Base-by-base conservation (phyloP, 1,284 basidiomycete species). In the Sporisorium graminicola region DNA sequence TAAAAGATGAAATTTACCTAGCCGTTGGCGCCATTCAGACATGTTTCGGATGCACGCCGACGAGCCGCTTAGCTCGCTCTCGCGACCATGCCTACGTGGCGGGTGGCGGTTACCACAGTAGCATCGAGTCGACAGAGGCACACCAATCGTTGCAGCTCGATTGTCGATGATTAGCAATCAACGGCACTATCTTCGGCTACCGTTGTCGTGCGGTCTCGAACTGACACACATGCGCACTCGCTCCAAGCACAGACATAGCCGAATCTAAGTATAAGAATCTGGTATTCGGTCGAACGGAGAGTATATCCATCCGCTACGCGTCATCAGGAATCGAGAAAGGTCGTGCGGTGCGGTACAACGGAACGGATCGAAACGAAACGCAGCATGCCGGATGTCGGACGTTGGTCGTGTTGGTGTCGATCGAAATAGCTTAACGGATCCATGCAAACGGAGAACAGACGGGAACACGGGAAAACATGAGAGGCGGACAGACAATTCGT, bases 381-480 rank as follows among this genome's bases (percentile, higher is more conserved):
- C 20, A 51, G 33, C 9, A 22, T 8, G 20, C 22, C 31, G 20
- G 50, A 20, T 49, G 63, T 58, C 33, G 54, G 50, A 20, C 42
- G 63, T 58, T 26, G 54, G 22, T 33, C 20, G n/a, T 33, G 33
- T 49, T 22, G 27, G n/a, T 35, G 49, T 33, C 49, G 49, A n/a
- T 20, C n/a, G n/a, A 13, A 31, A 51, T 22, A 22, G 49, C 52
- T 44, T 44, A 18, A 20, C 33, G 37, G 26, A 55, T 47, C 33
- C 27, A 40, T 13, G 22, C n/a, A 20, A 55, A 27, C 27, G 54
- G 43, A 35, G 31, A 6, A 26, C 18, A 40, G 16, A 40, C 16
- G 37, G n/a, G 37, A 40, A n/a, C 37, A 40, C 37, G 37, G 16
- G 54, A 27, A 42, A 37, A 58, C 63, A 71, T 71, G 58, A 71